phyloP scores from a whole-genome alignment of 169 alveolate genomes.

The Cryptosporidium sp. region DNA sequence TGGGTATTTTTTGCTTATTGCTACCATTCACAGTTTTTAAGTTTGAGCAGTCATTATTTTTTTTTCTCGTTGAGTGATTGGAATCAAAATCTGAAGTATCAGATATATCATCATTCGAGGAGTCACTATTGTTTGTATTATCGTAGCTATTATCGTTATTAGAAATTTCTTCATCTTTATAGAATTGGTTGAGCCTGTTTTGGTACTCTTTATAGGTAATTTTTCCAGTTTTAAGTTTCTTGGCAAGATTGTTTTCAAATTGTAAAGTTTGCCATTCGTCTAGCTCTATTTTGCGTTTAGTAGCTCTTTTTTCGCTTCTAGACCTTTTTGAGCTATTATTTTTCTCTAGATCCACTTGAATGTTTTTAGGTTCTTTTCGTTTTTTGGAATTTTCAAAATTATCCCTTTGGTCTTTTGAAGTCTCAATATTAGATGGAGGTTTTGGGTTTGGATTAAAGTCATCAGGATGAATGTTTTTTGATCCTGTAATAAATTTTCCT shows the following conservation, averaged over 20 bases:
- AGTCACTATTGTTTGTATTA: not conserved
- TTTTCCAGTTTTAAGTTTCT: constrained; percentile 89
- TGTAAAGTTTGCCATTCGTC: constrained; percentile 87
- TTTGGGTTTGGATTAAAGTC: constrained; percentile 82
- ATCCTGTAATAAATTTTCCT: constrained; percentile 82
- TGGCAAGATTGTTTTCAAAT: constrained; percentile 86
- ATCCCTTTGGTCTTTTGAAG: constrained; percentile 75
- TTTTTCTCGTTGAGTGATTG: not conserved
- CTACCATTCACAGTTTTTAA: not conserved
- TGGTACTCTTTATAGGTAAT: constrained; percentile 73
- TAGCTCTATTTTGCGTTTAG: constrained; percentile 76
- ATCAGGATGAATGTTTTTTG: constrained; percentile 57
- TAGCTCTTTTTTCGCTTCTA: constrained; percentile 83
- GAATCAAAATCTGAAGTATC: not conserved
- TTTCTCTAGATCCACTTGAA: constrained; percentile 48
- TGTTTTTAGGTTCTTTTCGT: constrained; percentile 78
- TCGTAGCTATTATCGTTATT: not conserved
- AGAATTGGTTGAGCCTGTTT: constrained; percentile 21
- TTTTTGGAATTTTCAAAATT: constrained; percentile 61
- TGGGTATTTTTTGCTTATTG: constrained; percentile 28
- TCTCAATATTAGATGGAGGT: constrained; percentile 77
- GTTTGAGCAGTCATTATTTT: not conserved
- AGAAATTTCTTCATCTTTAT: not conserved
- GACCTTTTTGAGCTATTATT: constrained; percentile 68
- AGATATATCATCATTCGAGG: not conserved